Base-by-base conservation (phyloP, 2,329 filamentous ascomycete species). In the Chaetomiaceae sp. region DNA sequence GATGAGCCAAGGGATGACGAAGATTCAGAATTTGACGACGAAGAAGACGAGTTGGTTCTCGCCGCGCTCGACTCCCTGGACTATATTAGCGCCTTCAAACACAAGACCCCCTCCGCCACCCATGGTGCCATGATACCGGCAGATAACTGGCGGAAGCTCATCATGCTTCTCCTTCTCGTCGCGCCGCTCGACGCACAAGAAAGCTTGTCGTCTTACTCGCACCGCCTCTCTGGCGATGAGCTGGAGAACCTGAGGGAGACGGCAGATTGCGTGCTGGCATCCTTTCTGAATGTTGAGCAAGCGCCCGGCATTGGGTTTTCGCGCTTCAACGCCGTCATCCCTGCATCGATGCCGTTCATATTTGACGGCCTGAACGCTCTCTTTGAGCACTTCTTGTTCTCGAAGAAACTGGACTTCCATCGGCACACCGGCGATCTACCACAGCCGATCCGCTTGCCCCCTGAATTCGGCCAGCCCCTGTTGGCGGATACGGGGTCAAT, bases 321-420 rank as follows among this genome's bases (percentile, higher is more conserved):
- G 41, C 78, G 78, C 34, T 87, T 87, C 68, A 76, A 78, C 62
- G 68, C 70, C 5, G 74, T 85, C 27, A 70, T 87, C 48, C 77
- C 81, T 9, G 69, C 73, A 27, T 78, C 78, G 40, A 74, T 85
- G 46, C 85, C 85, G 1, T 82, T 81, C 59, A 67, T 90, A 1
- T 88, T 90, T 62, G 71, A 77, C 47, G 82, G 84, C 0, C 77
- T 89, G 55, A 81, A 79, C 55, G 75, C 82, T 1, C 69, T 90
- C 1, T 89, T 89, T 63, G 85, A 88, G 57, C 83, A 85, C 62
- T 89, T 90, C 58, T 74, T 89, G 21, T 90, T 89, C 60, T 85
- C 83, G 21, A 85, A 83, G 60, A 83, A 84, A 56, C 71, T 89
- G 19, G 81, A 87, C 58, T 77, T 87, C 46, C 80, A 78, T 3